Evolutionary conservation across 805 yeast species (phyloP), one percentile per base, ranked within the genome.

Genomic region (Cyberlindnera misumaiensis): DNA sequence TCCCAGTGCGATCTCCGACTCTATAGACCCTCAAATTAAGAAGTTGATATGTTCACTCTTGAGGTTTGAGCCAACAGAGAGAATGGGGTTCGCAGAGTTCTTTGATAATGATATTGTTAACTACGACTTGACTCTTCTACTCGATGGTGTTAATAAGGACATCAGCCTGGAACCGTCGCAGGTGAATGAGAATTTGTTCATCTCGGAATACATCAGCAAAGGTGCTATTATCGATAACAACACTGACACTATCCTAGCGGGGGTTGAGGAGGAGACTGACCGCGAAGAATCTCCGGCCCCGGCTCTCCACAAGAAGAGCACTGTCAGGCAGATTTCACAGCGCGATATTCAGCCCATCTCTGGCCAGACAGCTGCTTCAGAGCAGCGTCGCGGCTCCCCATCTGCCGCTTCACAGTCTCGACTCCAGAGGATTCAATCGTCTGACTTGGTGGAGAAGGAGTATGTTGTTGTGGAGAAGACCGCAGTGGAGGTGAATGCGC

Each of bases 401-500:
- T 31, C 36, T 16, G 50, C 26, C 36, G 43, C 11, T 34, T 45
- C 31, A 20, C 24, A 8, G 11, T 7, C 33, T 17, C 11, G 31
- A 34, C 18, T 34, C 25, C n/a, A 25, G 11, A 44, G 48, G 10
- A 41, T 49, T 30, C 45, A 42, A 25, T 30, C 43, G 10, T 69
- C 65, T 16, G 83, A 78, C 38, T 53, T 72, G 16, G 63, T 79
- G 40, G 96, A 87, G 50, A 80, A 77, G 47, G 97, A 88, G 53
- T 90, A 90, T 51, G 97, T 90, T 26, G 95, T 90, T 29, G 89
- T 90, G 22, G 97, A 90, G 58, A 93, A 90, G 58, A 74, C 95
- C 35, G 86, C 93, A 0, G 97, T 90, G 4, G 97, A 93, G 56
- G 95, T 90, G 8, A 90, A 90, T 64, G 90, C 95, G 3, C 68